phyloP scores from a whole-genome alignment of 1,284 basidiomycete species.

The Pyrrhoderma noxium region DNA sequence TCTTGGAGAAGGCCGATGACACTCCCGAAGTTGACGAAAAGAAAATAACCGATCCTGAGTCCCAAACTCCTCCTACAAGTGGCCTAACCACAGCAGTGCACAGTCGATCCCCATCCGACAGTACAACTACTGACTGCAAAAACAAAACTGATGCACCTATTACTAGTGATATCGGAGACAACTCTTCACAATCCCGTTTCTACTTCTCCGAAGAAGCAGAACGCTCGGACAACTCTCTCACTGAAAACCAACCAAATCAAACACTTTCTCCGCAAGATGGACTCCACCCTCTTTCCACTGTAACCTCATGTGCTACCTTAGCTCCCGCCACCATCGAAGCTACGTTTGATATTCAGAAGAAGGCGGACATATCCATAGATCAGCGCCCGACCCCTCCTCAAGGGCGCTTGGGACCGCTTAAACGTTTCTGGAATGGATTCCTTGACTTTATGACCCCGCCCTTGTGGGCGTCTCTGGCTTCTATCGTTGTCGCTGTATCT shows the following conservation, averaged over 20 bases:
- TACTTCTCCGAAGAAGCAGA: conserved; percentile 6
- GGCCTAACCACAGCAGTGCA: not conserved
- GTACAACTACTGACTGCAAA: not conserved
- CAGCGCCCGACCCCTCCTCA: conserved; percentile 26
- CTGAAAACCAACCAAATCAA: not conserved
- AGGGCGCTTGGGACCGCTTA: conserved; percentile 28
- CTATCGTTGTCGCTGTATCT: conserved; percentile 75
- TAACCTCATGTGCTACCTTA: conserved; percentile 4
- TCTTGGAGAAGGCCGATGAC: conserved; percentile 65
- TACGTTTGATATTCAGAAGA: not conserved
- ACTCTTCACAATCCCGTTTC: not conserved
- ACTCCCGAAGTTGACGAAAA: conserved; percentile 7
- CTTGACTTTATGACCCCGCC: conserved; percentile 85
- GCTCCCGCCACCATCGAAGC: not conserved
- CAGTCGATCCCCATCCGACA: conserved; percentile 5
- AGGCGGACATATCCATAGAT: not conserved
- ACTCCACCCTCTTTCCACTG: conserved; percentile 1
- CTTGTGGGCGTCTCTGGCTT: conserved; percentile 73
- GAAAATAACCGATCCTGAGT: conserved; percentile 1
- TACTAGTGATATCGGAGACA: not conserved
- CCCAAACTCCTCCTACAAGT: not conserved
- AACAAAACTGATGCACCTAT: not conserved
- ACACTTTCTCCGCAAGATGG: no score
- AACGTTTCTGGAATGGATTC: conserved; percentile 37
- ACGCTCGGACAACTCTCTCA: not conserved